A percentile compares a stretch with the other conserved stretches of the same genome.
phyloP scores from a whole-genome alignment of 75 land plant species.

The Ceratopteris richardii region DNA sequence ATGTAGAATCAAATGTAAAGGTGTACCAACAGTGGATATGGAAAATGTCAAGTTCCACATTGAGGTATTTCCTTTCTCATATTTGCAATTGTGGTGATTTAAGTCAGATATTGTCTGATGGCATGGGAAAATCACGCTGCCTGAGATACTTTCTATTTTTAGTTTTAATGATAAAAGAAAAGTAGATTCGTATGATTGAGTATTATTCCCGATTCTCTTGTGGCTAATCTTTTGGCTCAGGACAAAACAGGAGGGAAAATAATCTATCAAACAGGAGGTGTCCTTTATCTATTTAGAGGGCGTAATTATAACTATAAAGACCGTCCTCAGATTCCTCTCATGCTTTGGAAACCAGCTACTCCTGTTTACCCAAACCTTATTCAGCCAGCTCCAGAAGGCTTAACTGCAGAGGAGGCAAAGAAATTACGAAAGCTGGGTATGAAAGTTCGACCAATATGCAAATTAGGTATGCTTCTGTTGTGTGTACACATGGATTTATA shows the following conservation, averaged over 20 bases:
- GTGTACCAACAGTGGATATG: constrained; percentile 98
- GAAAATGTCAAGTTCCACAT: constrained; percentile 74
- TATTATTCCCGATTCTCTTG: too few relatives aligned
- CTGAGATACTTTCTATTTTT: too few relatives aligned
- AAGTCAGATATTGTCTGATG: too few relatives aligned
- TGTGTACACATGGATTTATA: neutral
- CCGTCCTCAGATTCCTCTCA: constrained; percentile 72
- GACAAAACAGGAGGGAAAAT: constrained; percentile 90
- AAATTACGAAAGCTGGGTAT: constrained; percentile 58
- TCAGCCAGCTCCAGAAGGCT: constrained; percentile 58
- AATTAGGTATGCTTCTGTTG: constrained; percentile 35
- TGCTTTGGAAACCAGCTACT: constrained; percentile 88
- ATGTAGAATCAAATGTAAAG: constrained; percentile 93
- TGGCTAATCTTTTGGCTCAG: too few relatives aligned
- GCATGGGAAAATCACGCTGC: too few relatives aligned
- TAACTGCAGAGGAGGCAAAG: constrained; percentile 62
- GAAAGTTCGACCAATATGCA: constrained; percentile 54
- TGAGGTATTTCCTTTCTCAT: constrained; percentile 42
- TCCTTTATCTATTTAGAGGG: constrained; percentile 68
- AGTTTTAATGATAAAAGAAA: too few relatives aligned
- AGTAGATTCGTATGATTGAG: too few relatives aligned
- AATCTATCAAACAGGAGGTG: constrained; percentile 66
- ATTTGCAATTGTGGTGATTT: too few relatives aligned
- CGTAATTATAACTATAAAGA: constrained; percentile 76
- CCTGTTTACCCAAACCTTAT: constrained; percentile 83